Base-by-base conservation (phyloP, 768 basidiomycete species). In the Russula griseocarnosa region DNA sequence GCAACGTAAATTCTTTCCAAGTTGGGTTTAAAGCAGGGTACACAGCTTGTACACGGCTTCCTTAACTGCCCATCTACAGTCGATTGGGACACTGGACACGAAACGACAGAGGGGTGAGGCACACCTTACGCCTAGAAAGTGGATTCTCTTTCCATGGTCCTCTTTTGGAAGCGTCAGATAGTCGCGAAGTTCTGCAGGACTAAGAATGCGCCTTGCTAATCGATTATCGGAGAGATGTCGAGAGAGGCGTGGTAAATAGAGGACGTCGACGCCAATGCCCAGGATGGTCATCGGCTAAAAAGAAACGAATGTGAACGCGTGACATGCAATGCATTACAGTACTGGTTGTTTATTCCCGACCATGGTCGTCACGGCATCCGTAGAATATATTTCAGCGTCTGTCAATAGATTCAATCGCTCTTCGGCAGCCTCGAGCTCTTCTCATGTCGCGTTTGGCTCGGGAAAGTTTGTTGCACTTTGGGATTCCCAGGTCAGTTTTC, bases 1-100 rank as follows among this genome's bases (percentile, higher is more conserved):
- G 73, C 16, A 73, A 63, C 7, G 81, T 81, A 63, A 93, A 73
- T 28, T 92, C 83, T 70, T 90, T 89, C 92, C 92, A 94, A 8
- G 82, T 83, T 20, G 88, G 83, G 36, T 70, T 76, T 47, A 81
- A 71, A 22, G 63, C 34, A 0, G 91, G 91, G 71, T 84, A 91
- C 63, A 92, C 70, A 0, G 92, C 92, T 94, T 94, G 77, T 93
- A 94, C 0, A 86, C 85, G 0, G 92, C 89, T 74, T 94, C 92
- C 69, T 94, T 94, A 22, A 89, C 81, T 36, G 84, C 79, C 90
- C 90, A 94, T 18, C 92, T 94, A 68, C 4, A 30, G 1, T 47
- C 11, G 20, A 18, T 26, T 54, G 32, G 20, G 63, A 60, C 30
- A 65, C 38, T 26, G 38, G 44, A 34, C 42, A 30, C 69, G 40